Conservation (phyloP, 148 eudicot genomes). For the Beta vulgaris region DNA sequence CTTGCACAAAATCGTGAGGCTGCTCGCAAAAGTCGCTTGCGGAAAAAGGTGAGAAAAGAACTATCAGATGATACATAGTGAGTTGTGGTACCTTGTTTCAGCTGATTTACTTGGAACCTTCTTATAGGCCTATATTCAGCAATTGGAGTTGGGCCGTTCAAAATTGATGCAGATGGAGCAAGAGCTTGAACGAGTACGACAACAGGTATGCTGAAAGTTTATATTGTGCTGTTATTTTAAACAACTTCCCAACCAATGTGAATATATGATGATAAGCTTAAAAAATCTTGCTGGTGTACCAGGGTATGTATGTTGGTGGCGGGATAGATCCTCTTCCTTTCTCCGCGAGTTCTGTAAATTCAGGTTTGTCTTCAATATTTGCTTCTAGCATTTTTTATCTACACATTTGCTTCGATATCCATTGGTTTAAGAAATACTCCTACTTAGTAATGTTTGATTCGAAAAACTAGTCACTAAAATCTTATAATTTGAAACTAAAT, state of each 20-base stretch:
- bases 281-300: slow-evolving; percentile 25
- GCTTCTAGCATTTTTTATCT: slow-evolving; percentile 2
- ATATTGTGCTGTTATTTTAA: background rate
- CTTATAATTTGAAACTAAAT: background rate
- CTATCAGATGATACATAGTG: background rate
- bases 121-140: slow-evolving; percentile 89
- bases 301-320: slow-evolving; percentile 61
- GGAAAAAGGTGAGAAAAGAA: slow-evolving; percentile 70
- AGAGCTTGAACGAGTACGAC: slow-evolving; percentile 75
- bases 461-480: background rate
- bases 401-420: background rate
- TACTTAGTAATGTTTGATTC: background rate
- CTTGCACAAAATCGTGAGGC: slow-evolving; percentile 99
- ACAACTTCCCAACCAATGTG: background rate
- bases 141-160: slow-evolving; percentile 76
- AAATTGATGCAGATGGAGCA: slow-evolving; percentile 83
- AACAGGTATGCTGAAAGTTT: slow-evolving; percentile 52
- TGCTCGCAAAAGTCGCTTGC: slow-evolving; percentile 94
- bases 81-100: background rate
- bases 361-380: slow-evolving; percentile 58
- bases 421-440: background rate
- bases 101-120: slow-evolving; percentile 16
- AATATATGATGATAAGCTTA: slow-evolving; percentile 8
- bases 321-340: slow-evolving; percentile 55
- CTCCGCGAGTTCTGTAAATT: slow-evolving; percentile 48